phyloP scores from a whole-genome alignment of 306 rosid species.

The Prunus campanulata region DNA sequence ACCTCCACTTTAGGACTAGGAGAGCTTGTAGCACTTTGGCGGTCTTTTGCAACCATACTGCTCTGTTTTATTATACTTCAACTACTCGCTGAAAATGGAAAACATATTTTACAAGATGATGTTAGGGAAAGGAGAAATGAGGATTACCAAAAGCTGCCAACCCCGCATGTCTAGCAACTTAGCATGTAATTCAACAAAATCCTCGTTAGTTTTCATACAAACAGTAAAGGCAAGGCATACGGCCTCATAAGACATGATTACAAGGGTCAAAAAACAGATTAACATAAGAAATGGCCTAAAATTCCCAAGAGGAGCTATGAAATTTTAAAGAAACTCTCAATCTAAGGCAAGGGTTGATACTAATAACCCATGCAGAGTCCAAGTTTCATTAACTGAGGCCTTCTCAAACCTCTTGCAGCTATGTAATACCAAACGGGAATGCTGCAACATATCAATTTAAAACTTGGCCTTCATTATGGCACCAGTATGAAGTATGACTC shows the following conservation, averaged over 20 bases:
- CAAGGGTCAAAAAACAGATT: neutral
- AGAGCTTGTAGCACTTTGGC: constrained; percentile 47
- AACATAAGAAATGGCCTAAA: neutral
- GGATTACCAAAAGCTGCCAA: neutral
- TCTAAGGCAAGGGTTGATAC: neutral
- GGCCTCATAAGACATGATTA: neutral
- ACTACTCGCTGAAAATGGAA: constrained; percentile 28
- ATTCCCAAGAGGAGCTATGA: neutral
- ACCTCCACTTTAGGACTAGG: constrained; percentile 75
- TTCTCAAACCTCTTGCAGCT: neutral
- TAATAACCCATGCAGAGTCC: neutral
- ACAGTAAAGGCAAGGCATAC: neutral
- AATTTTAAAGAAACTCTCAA: neutral
- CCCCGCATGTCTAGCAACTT: neutral
- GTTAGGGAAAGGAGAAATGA: neutral
- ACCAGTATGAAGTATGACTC: neutral
- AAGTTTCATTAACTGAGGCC: neutral
- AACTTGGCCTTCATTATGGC: neutral
- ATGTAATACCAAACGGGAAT: neutral
- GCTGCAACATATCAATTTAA: neutral
- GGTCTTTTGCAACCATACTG: constrained; percentile 72
- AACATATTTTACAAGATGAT: neutral
- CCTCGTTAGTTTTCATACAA: neutral
- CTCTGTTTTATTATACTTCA: neutral
- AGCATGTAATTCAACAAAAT: neutral